Base-by-base conservation (phyloP, 106 monocot species). In the Cymbidium sinense region DNA sequence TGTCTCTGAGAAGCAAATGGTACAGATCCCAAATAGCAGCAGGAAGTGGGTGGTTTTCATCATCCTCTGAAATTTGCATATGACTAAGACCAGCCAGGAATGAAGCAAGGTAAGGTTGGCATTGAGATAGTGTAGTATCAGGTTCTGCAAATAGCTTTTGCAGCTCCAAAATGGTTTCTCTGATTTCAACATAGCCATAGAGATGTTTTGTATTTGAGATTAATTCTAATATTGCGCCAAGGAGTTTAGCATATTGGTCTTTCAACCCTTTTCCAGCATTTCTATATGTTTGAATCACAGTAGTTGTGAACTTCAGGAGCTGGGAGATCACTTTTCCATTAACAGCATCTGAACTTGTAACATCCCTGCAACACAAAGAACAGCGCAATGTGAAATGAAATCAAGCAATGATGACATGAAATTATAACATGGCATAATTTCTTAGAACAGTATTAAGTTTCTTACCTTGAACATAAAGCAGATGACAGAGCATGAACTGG, bases 41-140 rank as follows among this genome's bases (percentile, higher is more conserved):
- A 76, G 77, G 86, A 74, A 89, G 39, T 17, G 52, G 11, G 44
- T 70, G 11, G 44, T 70, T 78, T 1, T 75, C 82, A 61, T 87
- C 86, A 51, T 58, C 81, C 84, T 93, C 99, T 81, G 77, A 36
- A 64, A 93, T 77, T 78, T 93, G 82, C 79, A 93, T 82, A 64
- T 88, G 83, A 84, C 95, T 74, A 30, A 99, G 78, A 50, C 87
- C 75, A 43, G 87, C 76, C 87, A 99, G 82, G 83, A 99, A 99
- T 62, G 88, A 84, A 54, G 86, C 88, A 47, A 95, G 78, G 31
- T 86, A 81, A 47, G 87, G 86, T 29, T 86, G 93, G 84, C 80
- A 89, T 77, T 84, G 84, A 73, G 76, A 78, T 17, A 90, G 61
- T 18, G 70, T 28, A 74, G 79, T 21, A 58, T 84, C 80, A 50